A percentile compares a stretch with the other conserved stretches of the same genome.
Conservation (phyloP, 805 yeast genomes). For the Candida alai region DNA sequence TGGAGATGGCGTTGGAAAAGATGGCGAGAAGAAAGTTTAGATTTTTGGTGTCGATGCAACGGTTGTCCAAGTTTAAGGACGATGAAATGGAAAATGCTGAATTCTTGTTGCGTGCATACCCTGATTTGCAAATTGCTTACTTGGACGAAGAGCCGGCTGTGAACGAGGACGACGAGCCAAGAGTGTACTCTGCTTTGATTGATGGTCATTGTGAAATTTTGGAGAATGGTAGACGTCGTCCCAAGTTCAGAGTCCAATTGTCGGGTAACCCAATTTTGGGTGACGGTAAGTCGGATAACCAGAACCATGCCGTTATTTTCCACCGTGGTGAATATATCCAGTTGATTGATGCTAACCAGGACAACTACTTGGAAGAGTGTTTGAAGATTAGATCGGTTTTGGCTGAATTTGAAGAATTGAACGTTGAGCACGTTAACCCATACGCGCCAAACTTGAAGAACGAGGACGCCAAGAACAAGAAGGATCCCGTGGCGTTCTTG, state of each 20-base stretch:
- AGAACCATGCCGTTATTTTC: slow-evolving; percentile 70
- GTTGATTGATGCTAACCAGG: slow-evolving; percentile 80
- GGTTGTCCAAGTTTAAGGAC: slow-evolving; percentile 47
- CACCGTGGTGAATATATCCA: slow-evolving; percentile 80
- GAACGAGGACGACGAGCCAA: slow-evolving; percentile 39
- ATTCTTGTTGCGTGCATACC: slow-evolving; percentile 58
- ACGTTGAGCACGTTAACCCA: slow-evolving; percentile 67
- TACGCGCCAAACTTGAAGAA: slow-evolving; percentile 70
- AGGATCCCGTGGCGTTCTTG: slow-evolving; percentile 70
- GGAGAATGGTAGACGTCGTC: slow-evolving; percentile 55
- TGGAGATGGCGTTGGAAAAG: slow-evolving; percentile 87
- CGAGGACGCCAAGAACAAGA: slow-evolving; percentile 42
- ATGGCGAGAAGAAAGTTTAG: slow-evolving; percentile 63
- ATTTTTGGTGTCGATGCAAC: slow-evolving; percentile 64
- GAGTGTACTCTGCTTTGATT: slow-evolving; percentile 60
- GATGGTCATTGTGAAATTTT: slow-evolving; percentile 66
- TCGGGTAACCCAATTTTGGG: slow-evolving; percentile 83
- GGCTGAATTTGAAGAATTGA: slow-evolving; percentile 69
- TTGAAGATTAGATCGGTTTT: slow-evolving; percentile 70
- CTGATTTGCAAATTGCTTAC: slow-evolving; percentile 62
- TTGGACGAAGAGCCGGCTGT: slow-evolving; percentile 49
- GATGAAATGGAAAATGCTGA: slow-evolving; percentile 61
- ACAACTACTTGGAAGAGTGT: slow-evolving; percentile 78
- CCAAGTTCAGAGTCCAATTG: slow-evolving; percentile 59
- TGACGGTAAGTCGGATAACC: slow-evolving; percentile 83